Base-by-base conservation (phyloP, 257 asterid genomes). In the Plantago ovata region DNA sequence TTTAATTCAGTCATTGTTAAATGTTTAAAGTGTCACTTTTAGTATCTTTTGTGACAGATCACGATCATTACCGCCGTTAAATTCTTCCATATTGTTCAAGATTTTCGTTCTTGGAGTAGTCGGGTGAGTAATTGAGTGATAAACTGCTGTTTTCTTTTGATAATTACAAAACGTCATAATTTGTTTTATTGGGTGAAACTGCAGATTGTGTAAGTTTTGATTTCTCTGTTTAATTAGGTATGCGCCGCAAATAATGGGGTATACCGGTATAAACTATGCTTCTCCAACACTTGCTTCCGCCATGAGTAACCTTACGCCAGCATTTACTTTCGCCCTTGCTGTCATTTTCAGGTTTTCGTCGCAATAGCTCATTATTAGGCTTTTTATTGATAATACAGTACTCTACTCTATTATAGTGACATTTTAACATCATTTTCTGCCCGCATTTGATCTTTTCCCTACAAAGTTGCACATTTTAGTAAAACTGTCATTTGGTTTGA, bases 211-310 rank as follows among this genome's bases (percentile, higher is more conserved):
- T 19, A n/a, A n/a, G n/a, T n/a, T n/a, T n/a, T n/a, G n/a, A n/a
- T 15, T 18, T 21, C 7, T 9, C 8, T 10, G 12, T 18, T 0
- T 2, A 32, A 11, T 49, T 45, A 87, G 96, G 65, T 75, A 84
- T 53, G 39, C 73, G 38, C 79, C 89, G 61, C 94, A 84, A 70
- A 70, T 82, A 24, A 77, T 77, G 86, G 95, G 93, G 1, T 82
- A 75, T 19, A 79, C 81, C 0, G 96, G 93, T 21, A 81, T 87
- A 42, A 67, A 66, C 41, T 85, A 78, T 64, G 75, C 79, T 20
- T 84, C 94, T 52, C 96, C 96, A 21, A 84, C 96, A 56, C 87
- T 85, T 13, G 92, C 95, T 40, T 87, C 90, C 20, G 95, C 95
- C 68, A 81, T 87, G 77, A 82, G 96, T 78, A 87, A 85, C 61